phyloP scores from a whole-genome alignment of 345 rosid species.

The Camelina hispida region DNA sequence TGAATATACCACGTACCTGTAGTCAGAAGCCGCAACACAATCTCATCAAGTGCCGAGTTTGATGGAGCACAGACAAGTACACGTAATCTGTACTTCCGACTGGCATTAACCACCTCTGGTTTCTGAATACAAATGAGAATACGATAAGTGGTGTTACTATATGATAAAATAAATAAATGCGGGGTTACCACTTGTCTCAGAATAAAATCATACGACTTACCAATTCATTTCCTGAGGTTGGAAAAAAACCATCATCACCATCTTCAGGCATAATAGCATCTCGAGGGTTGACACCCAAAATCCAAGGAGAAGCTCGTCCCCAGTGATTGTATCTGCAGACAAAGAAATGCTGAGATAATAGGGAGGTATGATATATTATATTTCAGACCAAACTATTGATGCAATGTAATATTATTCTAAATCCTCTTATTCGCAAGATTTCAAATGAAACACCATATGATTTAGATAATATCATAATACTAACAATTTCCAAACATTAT shows the following conservation, averaged over 20 bases:
- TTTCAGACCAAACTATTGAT: constrained; percentile 12
- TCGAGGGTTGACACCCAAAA: constrained; percentile 75
- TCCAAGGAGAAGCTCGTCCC: constrained; percentile 90
- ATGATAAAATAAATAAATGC: background rate
- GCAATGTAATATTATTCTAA: background rate
- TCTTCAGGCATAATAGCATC: constrained; percentile 80
- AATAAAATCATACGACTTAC: constrained; percentile 50
- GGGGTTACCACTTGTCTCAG: constrained; percentile 5
- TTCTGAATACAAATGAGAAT: constrained; percentile 55
- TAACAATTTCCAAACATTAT: constrained; percentile 12
- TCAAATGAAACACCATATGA: constrained; percentile 9
- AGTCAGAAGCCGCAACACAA: constrained; percentile 78
- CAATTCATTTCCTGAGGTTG: constrained; percentile 87
- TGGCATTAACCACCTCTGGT: constrained; percentile 81
- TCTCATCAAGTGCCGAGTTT: constrained; percentile 98
- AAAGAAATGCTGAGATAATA: constrained; percentile 15
- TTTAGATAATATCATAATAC: background rate
- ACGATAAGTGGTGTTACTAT: constrained; percentile 14
- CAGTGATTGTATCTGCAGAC: constrained; percentile 69
- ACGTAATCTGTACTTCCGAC: constrained; percentile 72
- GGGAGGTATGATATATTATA: constrained; percentile 15
- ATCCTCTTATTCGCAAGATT: background rate
- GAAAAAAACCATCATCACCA: constrained; percentile 92
- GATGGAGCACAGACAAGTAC: constrained; percentile 98
- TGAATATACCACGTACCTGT: constrained; percentile 56